phyloP scores from a whole-genome alignment of 1,284 basidiomycete species.

The Abortiporus biennis region DNA sequence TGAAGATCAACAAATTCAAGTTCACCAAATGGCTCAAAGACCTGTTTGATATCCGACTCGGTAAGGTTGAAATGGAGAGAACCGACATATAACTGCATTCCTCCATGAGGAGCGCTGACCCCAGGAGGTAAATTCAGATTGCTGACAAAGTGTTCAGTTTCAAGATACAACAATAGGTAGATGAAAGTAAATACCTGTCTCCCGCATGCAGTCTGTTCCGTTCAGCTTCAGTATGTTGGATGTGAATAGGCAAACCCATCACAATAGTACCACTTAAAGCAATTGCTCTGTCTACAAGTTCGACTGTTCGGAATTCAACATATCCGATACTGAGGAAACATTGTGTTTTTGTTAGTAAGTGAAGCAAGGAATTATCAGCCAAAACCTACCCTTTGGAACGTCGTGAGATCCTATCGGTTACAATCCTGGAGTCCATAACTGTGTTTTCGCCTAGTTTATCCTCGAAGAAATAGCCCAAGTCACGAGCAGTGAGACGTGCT shows the following conservation, averaged over 20 bases:
- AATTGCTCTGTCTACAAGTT: constrained; percentile 88
- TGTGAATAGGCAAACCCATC: constrained; percentile 96
- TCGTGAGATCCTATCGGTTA: constrained; percentile 88
- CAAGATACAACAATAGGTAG: background rate
- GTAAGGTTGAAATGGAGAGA: constrained; percentile 95
- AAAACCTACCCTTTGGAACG: constrained; percentile 86
- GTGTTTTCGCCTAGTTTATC: constrained; percentile 89
- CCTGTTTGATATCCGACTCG: constrained; percentile 94
- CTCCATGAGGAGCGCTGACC: constrained; percentile 66
- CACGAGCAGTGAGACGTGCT: constrained; percentile 89
- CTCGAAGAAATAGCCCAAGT: constrained; percentile 98
- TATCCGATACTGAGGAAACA: constrained; percentile 72
- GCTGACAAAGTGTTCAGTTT: constrained; percentile 28
- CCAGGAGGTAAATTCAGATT: constrained; percentile 76
- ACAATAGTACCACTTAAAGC: constrained; percentile 89
- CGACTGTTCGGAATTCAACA: constrained; percentile 90
- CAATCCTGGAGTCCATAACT: constrained; percentile 93
- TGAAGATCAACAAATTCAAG: constrained; percentile 98
- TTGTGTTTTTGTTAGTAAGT: constrained; percentile 8
- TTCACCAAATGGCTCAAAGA: constrained; percentile 97
- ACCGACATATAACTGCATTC: constrained; percentile 90
- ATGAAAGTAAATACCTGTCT: constrained; percentile 54
- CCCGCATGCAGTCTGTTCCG: constrained; percentile 85
- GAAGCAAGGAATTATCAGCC: background rate
- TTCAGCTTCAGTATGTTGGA: constrained; percentile 95